A percentile compares a stretch with the other conserved stretches of the same genome.
phyloP scores from a whole-genome alignment of 129 eudicot species.

The Chrysanthemum seticuspe region DNA sequence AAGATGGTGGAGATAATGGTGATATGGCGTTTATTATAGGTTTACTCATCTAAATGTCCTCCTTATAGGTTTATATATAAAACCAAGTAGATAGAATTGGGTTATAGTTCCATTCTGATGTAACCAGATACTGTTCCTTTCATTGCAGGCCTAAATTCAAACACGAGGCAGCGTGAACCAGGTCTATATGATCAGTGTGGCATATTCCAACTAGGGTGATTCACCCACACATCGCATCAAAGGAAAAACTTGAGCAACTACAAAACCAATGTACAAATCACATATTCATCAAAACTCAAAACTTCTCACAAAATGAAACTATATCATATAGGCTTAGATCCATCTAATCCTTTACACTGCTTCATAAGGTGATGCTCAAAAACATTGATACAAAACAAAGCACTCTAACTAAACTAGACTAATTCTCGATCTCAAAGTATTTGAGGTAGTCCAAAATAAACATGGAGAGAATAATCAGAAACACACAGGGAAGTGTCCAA shows the following conservation, averaged over 20 bases:
- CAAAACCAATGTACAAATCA: neutral
- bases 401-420: no score
- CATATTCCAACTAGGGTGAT: conserved; percentile 1
- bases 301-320: neutral
- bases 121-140: neutral
- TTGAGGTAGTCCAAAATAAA: no score
- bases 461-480: no score
- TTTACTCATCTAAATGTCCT: neutral
- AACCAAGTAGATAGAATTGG: neutral
- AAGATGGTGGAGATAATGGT: neutral
- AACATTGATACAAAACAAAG: no score
- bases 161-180: conserved; percentile 3
- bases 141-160: conserved; percentile 1
- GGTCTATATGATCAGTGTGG: neutral
- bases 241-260: conserved; percentile 6
- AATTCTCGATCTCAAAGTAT: no score
- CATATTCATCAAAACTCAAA: conserved; percentile 11
- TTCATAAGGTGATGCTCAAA: neutral
- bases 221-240: conserved; percentile 7
- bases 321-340: neutral
- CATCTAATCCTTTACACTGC: conserved; percentile 13
- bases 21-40: neutral
- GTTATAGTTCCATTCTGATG: neutral
- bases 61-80: neutral
- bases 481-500: no score